A percentile compares a stretch with the other conserved stretches of the same genome.
These are phyloP conservation scores for Rhodotorula glutinis DNA, from an alignment of 1,284 basidiomycete genomes.

Conservation along the genomic window DNA sequence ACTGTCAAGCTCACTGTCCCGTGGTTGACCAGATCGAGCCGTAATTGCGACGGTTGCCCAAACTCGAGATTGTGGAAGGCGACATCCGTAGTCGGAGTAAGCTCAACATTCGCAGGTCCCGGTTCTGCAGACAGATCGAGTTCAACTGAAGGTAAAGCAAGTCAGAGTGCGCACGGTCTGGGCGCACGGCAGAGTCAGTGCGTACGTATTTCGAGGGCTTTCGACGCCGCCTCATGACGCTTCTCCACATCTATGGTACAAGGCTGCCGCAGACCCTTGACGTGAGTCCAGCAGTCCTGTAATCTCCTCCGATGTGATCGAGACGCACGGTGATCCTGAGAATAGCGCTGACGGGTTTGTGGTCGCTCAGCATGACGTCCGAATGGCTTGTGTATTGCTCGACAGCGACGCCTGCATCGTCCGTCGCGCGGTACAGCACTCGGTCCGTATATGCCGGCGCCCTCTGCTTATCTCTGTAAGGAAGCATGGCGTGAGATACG, in stretches of 20 bases:
- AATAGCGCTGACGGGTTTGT: slow-evolving; percentile 39
- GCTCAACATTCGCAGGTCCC: slow-evolving; percentile 25
- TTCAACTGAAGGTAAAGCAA: slow-evolving; percentile 23
- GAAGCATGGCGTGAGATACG: too few relatives aligned
- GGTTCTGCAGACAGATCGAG: not conserved
- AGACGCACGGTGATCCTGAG: slow-evolving; percentile 23
- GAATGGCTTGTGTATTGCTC: slow-evolving; percentile 23
- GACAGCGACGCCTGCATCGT: slow-evolving; percentile 1
- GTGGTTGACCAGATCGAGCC: slow-evolving; percentile 26
- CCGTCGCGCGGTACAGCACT: slow-evolving; percentile 29
- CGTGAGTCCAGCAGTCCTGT: too few relatives aligned
- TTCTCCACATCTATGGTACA: too few relatives aligned
- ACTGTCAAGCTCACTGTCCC: slow-evolving; percentile 13
- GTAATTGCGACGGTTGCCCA: slow-evolving; percentile 1
- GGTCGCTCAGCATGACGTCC: slow-evolving; percentile 36
- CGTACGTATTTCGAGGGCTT: too few relatives aligned
- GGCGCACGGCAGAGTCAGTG: too few relatives aligned
- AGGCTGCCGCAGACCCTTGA: too few relatives aligned
- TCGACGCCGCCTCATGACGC: too few relatives aligned
- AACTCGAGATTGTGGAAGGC: slow-evolving; percentile 20
- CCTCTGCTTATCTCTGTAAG: slow-evolving; percentile 73
- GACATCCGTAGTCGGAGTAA: slow-evolving; percentile 26
- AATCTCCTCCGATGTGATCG: too few relatives aligned
- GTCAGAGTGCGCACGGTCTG: too few relatives aligned
- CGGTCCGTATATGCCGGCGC: slow-evolving; percentile 72